phyloP scores from a whole-genome alignment of 306 rosid genomes.

The Biancaea sappan region DNA sequence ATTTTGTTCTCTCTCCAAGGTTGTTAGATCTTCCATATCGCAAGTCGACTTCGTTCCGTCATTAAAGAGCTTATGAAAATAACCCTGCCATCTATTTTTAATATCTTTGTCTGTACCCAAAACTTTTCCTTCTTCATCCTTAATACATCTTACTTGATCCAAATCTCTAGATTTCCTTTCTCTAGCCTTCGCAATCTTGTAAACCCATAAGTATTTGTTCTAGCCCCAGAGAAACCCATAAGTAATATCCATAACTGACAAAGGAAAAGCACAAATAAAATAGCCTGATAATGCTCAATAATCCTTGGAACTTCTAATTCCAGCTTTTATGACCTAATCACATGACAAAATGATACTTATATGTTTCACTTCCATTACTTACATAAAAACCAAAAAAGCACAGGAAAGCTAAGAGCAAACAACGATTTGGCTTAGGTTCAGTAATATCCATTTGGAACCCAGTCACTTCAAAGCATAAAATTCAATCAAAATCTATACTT shows the following conservation, averaged over 20 bases:
- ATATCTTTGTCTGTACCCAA: no score
- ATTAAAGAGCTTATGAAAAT: no score
- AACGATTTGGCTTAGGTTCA: not conserved
- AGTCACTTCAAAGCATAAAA: not conserved
- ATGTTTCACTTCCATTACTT: not conserved
- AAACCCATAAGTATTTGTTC: not conserved
- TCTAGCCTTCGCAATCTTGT: not conserved
- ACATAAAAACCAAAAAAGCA: not conserved
- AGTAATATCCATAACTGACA: not conserved
- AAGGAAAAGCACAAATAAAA: not conserved
- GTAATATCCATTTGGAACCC: not conserved
- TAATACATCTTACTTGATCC: no score
- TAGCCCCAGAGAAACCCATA: not conserved
- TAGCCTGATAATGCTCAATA: not conserved
- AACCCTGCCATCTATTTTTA: no score
- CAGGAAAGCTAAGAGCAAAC: not conserved
- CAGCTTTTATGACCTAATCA: not conserved
- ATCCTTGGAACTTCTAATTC: not conserved
- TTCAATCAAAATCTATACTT: not conserved
- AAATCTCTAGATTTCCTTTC: no score
- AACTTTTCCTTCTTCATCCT: no score
- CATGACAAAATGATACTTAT: not conserved
- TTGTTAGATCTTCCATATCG: no score
- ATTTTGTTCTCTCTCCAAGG: no score
- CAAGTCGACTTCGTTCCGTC: no score